phyloP scores from a whole-genome alignment of 441 rosid genomes.

The Corymbia citriodora region DNA sequence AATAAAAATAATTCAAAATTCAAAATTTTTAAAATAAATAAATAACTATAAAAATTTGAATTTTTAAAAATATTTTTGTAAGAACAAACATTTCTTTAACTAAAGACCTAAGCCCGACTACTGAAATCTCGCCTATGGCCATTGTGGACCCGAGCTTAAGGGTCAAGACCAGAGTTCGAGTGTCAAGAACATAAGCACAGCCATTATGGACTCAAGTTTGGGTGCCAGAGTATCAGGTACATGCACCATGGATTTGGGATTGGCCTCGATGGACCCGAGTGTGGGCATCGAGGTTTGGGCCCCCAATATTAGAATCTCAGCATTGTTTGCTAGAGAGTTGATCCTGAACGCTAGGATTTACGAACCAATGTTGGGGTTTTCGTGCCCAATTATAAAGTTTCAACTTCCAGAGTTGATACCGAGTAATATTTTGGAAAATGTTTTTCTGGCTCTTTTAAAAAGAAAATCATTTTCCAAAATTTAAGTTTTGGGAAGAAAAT shows the following conservation, averaged over 20 bases:
- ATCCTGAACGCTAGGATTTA: fast-evolving
- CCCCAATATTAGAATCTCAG: neutral
- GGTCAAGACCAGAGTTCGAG: neutral
- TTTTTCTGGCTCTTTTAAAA: neutral
- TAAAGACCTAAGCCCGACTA: neutral
- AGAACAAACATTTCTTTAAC: too few species aligned
- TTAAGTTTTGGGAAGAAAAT: too few species aligned
- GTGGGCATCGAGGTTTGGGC: neutral
- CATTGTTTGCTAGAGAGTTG: neutral
- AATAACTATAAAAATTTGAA: too few species aligned
- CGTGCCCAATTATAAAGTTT: neutral
- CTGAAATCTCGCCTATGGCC: too few species aligned
- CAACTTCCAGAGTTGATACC: fast-evolving
- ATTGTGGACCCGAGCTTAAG: neutral
- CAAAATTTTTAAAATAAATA: fast-evolving
- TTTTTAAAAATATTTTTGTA: too few species aligned
- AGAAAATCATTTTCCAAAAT: too few species aligned
- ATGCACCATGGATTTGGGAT: neutral
- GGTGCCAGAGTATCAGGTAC: neutral
- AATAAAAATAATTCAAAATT: too few species aligned
- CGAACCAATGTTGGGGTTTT: neutral
- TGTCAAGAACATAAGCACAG: fast-evolving
- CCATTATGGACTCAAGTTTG: fast-evolving
- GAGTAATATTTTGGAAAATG: fast-evolving
- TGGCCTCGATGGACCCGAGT: neutral